Conservation (phyloP, 176 grass and related monocot species). For the Musa troglodytarum region DNA sequence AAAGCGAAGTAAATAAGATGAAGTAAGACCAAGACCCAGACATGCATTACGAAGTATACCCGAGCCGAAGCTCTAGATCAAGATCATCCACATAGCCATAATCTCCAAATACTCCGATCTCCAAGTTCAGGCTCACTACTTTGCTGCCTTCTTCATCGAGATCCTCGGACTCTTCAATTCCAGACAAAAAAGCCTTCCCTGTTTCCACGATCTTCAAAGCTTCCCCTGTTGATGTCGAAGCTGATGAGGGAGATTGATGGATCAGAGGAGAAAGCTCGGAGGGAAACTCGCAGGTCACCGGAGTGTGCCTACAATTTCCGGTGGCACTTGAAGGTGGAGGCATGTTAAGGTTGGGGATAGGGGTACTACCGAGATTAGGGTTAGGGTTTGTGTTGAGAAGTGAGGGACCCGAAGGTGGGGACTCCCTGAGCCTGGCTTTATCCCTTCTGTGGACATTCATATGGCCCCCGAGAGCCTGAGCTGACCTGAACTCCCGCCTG, state of each 20-base stretch:
- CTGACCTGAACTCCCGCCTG: slow-evolving; percentile 42
- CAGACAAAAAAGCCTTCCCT: slow-evolving; percentile 1
- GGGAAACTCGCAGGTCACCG: neutral
- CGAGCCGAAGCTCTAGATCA: slow-evolving; percentile 49
- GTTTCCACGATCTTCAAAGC: neutral
- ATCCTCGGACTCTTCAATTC: neutral
- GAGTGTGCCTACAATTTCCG: neutral
- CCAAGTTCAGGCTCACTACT: slow-evolving; percentile 21
- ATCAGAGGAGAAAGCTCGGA: neutral
- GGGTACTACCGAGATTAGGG: neutral
- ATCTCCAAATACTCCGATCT: slow-evolving; percentile 1
- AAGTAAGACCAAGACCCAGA: neutral
- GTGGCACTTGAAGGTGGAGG: slow-evolving; percentile 14
- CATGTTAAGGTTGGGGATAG: slow-evolving; percentile 36
- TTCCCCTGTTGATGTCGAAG: neutral
- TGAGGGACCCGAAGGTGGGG: slow-evolving; percentile 22
- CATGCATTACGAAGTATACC: slow-evolving; percentile 5
- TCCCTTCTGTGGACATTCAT: slow-evolving; percentile 49
- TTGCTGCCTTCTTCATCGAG: neutral
- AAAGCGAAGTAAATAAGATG: neutral
- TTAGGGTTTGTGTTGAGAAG: slow-evolving; percentile 23
- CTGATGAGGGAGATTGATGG: neutral
- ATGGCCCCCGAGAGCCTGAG: slow-evolving; percentile 41
- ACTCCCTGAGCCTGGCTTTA: slow-evolving; percentile 29
- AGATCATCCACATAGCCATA: slow-evolving; percentile 10